Conservation (phyloP, 179 eudicot species). For the Spinacia oleracea region DNA sequence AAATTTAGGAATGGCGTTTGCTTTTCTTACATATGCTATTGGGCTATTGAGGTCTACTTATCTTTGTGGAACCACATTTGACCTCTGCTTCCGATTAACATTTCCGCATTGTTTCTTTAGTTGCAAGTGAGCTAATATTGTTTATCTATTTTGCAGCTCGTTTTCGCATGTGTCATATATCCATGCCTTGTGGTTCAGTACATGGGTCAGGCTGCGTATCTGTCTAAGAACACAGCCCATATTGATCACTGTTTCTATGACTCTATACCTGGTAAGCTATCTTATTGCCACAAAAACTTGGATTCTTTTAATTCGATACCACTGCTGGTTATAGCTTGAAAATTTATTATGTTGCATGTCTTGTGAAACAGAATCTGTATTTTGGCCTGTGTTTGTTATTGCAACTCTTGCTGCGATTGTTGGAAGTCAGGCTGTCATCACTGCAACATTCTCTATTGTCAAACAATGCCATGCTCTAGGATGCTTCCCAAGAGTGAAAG, state of each 20-base stretch:
- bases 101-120: background rate
- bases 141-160: slow-evolving; percentile 55
- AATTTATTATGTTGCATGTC: slow-evolving; percentile 1
- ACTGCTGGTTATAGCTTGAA: background rate
- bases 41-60: background rate
- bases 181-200: slow-evolving; percentile 93
- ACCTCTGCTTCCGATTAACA: background rate
- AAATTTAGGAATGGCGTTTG: background rate
- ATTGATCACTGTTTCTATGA: slow-evolving; percentile 65
- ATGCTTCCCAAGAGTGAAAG: slow-evolving; percentile 94
- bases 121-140: slow-evolving; percentile 13
- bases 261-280: slow-evolving; percentile 79
- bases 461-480: slow-evolving; percentile 96
- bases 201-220: slow-evolving; percentile 97
- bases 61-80: background rate
- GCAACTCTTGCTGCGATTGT: slow-evolving; percentile 93
- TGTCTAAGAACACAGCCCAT: slow-evolving; percentile 50
- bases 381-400: slow-evolving; percentile 88
- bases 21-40: background rate
- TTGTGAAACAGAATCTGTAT: slow-evolving; percentile 49
- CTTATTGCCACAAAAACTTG: background rate
- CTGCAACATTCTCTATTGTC: slow-evolving; percentile 90
- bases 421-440: slow-evolving; percentile 89
- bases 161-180: slow-evolving; percentile 65
- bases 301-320: background rate